phyloP scores from a whole-genome alignment of 169 alveolate species.

The Eimeria zaria region DNA sequence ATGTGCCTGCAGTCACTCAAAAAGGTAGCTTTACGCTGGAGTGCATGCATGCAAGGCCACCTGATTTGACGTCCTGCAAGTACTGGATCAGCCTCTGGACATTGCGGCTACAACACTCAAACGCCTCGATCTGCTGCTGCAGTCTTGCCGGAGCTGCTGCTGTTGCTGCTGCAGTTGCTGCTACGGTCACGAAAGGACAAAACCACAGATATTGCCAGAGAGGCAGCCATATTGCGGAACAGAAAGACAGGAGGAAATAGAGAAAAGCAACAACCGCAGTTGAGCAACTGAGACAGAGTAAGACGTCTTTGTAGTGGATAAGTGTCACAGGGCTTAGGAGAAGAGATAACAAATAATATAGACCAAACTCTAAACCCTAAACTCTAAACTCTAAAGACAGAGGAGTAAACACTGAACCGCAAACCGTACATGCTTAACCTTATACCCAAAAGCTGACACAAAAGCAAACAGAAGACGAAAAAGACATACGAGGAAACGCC shows the following conservation, averaged over 20 bases:
- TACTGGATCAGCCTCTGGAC: slow-evolving; percentile 37
- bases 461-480: neutral
- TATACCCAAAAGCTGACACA: neutral
- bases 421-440: no score
- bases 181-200: neutral
- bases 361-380: neutral
- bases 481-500: neutral
- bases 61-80: slow-evolving; percentile 40
- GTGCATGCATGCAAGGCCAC: neutral
- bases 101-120: slow-evolving; percentile 22
- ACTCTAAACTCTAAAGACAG: neutral
- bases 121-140: slow-evolving; percentile 43
- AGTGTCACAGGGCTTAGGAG: neutral
- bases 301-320: neutral
- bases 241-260: neutral
- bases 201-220: neutral
- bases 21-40: no score
- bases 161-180: slow-evolving; percentile 40
- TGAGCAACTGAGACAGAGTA: neutral
- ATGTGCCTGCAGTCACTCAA: no score
- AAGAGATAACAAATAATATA: neutral
- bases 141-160: slow-evolving; percentile 56
- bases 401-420: no score
- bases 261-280: neutral
- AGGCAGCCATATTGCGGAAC: neutral